These are phyloP conservation scores for Saccharomyces hybrid DNA, from an alignment of 1,139 yeast species.

Conservation along the genomic window DNA sequence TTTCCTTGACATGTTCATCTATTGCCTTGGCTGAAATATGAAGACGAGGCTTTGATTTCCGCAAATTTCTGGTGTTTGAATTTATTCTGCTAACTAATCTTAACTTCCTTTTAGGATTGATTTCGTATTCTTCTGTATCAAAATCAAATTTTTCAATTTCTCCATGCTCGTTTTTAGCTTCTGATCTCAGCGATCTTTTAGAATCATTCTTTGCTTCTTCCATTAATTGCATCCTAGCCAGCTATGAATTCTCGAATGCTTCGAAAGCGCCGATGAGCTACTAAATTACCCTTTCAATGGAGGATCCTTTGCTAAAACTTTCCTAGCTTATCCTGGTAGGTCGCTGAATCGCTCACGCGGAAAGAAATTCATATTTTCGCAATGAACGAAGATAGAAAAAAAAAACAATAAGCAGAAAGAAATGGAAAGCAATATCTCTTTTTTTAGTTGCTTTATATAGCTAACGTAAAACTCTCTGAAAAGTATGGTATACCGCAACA, in stretches of 20 bases:
- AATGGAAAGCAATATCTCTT: neutral
- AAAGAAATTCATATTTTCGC: no score
- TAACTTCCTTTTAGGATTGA: conserved; percentile 14
- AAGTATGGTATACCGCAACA: conserved; percentile 7
- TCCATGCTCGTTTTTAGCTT: conserved; percentile 8
- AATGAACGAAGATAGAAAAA: neutral
- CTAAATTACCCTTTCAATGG: no score
- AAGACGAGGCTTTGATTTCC: neutral
- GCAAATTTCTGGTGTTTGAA: neutral
- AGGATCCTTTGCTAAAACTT: no score
- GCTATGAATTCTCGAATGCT: neutral
- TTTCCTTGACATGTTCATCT: neutral
- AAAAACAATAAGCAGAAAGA: neutral
- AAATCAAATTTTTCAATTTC: conserved; percentile 23
- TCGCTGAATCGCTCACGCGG: no score
- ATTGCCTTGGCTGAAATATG: no score
- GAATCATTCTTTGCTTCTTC: neutral
- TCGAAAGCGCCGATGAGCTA: neutral
- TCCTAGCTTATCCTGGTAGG: no score
- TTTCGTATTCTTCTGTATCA: conserved; percentile 23
- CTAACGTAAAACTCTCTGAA: neutral
- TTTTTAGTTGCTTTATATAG: neutral
- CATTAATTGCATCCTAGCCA: neutral
- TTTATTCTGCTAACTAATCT: conserved; percentile 10
- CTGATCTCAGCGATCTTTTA: conserved; percentile 17